phyloP scores from a whole-genome alignment of 1,139 yeast genomes.

The Taphrina communis region DNA sequence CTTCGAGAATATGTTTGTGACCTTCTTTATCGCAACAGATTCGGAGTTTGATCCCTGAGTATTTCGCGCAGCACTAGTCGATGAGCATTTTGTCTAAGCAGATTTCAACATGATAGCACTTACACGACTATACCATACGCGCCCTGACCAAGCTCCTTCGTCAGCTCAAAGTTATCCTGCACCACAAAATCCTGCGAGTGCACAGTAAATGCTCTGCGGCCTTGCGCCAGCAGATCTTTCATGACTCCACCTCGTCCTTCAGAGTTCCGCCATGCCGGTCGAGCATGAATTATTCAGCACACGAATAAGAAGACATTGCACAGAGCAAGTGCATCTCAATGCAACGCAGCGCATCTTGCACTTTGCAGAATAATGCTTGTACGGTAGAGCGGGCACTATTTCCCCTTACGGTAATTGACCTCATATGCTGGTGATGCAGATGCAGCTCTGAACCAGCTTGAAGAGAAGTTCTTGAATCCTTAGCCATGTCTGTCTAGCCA shows the following conservation, averaged over 20 bases:
- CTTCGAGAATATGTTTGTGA: constrained; percentile 87
- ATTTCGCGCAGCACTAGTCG: constrained; percentile 70
- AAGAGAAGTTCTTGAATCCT: too few relatives aligned
- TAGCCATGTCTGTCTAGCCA: too few relatives aligned
- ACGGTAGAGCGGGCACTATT: too few relatives aligned
- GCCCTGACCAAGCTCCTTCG: constrained; percentile 93
- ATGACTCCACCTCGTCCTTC: not conserved
- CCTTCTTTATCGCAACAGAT: constrained; percentile 88
- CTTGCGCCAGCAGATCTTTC: constrained; percentile 20
- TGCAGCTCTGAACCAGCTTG: too few relatives aligned
- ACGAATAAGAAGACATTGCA: too few relatives aligned
- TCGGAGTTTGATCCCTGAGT: constrained; percentile 64
- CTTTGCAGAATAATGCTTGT: too few relatives aligned
- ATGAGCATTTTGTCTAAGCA: not conserved
- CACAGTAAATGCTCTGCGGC: constrained; percentile 28
- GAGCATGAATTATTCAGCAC: too few relatives aligned
- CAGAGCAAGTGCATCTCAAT: too few relatives aligned
- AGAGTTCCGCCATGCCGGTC: too few relatives aligned
- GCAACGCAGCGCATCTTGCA: too few relatives aligned
- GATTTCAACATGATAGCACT: constrained; percentile 50
- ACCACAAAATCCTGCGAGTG: constrained; percentile 41
- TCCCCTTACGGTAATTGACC: too few relatives aligned
- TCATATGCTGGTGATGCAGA: too few relatives aligned
- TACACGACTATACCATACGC: constrained; percentile 87
- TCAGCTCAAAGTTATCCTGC: constrained; percentile 58